Percentiles rank a stretch among this genome's conserved stretches.
These are phyloP conservation scores for Lentinula guzmanii DNA, from an alignment of 768 basidiomycete genomes.

Conservation along the genomic window DNA sequence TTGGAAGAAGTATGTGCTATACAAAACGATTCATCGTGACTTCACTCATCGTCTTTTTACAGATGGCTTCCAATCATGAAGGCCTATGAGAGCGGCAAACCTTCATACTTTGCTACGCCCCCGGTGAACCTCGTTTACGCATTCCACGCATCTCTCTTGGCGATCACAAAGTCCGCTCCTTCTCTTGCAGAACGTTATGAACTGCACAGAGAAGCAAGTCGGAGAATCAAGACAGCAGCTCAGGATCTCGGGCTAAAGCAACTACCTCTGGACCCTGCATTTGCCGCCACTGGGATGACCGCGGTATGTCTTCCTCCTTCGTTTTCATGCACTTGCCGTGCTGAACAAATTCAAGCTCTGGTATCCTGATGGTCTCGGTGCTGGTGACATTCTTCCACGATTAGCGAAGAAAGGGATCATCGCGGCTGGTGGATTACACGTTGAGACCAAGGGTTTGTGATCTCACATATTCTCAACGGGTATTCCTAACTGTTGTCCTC, in stretches of 20 bases:
- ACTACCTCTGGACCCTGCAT: slow-evolving; percentile 54
- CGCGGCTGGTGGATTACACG: slow-evolving; percentile 85
- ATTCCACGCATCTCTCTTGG: slow-evolving; percentile 71
- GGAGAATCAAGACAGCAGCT: slow-evolving; percentile 64
- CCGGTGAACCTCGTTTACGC: slow-evolving; percentile 94
- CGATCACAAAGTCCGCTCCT: slow-evolving; percentile 56
- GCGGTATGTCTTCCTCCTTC: slow-evolving; percentile 32
- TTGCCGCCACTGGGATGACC: slow-evolving; percentile 92
- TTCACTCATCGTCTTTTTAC: neutral
- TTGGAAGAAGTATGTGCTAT: slow-evolving; percentile 68
- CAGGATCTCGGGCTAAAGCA: slow-evolving; percentile 65
- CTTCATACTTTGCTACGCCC: slow-evolving; percentile 93
- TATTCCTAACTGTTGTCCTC: slow-evolving; percentile 4
- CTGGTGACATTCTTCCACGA: slow-evolving; percentile 71
- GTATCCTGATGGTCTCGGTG: slow-evolving; percentile 75
- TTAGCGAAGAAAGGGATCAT: slow-evolving; percentile 69
- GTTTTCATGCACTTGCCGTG: neutral
- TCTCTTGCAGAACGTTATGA: slow-evolving; percentile 76
- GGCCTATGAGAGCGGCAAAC: slow-evolving; percentile 75
- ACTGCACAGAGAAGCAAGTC: slow-evolving; percentile 64
- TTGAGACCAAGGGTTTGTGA: slow-evolving; percentile 67
- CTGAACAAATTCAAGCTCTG: slow-evolving; percentile 45
- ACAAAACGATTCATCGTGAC: neutral
- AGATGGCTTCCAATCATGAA: slow-evolving; percentile 95
- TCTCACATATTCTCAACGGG: neutral